A percentile compares a stretch with the other conserved stretches of the same genome.
Conservation (phyloP, 2,329 filamentous ascomycete genomes). For the Aureobasidium sp. region DNA sequence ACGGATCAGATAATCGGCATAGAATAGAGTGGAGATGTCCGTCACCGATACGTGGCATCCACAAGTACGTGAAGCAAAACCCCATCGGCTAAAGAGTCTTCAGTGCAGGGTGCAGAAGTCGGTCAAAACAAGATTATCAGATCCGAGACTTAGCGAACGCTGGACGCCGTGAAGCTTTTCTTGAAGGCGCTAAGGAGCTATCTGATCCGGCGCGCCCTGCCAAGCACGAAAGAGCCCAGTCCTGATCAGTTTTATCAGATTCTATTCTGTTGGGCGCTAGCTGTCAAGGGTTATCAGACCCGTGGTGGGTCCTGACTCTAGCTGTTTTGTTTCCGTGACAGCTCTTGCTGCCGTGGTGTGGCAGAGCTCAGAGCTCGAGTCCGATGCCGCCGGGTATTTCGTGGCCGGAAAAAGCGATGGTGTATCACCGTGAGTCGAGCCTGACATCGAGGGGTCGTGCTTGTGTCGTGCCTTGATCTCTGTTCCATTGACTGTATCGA, state of each 20-base stretch:
- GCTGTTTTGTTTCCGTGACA: not conserved
- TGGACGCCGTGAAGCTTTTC: not conserved
- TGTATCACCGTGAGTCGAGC: not conserved
- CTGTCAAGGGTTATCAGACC: constrained; percentile 8
- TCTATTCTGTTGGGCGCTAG: not conserved
- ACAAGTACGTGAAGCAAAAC: not conserved
- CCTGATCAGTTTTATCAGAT: constrained; percentile 8
- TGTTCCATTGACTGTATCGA: not conserved
- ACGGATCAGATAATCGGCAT: not conserved
- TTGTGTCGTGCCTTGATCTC: not conserved
- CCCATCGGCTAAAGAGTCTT: not conserved
- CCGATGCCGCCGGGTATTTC: not conserved
- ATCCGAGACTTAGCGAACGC: constrained; percentile 5
- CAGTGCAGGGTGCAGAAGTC: not conserved
- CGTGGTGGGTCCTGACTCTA: not conserved
- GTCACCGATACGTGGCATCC: not conserved
- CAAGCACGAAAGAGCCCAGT: not conserved
- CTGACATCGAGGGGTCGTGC: not conserved
- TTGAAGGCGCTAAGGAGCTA: not conserved
- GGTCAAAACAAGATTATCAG: constrained; percentile 9
- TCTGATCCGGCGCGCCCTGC: not conserved
- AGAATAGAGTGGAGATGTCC: not conserved
- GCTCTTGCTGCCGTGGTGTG: not conserved
- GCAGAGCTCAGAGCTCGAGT: not conserved
- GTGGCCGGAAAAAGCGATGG: not conserved